phyloP scores from a whole-genome alignment of 106 monocot species.

The Dioscorea zingiberensis region DNA sequence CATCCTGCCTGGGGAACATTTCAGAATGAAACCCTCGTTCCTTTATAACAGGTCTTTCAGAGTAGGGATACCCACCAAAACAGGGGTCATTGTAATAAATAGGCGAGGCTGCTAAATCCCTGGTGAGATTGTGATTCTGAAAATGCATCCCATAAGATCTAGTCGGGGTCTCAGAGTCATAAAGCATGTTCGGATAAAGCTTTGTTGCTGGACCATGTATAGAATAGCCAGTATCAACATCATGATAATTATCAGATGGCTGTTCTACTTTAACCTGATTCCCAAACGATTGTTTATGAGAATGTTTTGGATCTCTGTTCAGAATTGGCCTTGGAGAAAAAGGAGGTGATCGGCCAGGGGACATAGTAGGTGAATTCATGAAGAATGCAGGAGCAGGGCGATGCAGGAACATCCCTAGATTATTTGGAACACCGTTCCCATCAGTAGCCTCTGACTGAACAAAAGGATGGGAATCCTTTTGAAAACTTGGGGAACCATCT shows the following conservation, averaged over 20 bases:
- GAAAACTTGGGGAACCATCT: constrained; percentile 40
- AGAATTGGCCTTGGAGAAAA: constrained; percentile 28
- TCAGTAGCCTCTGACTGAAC: constrained; percentile 21
- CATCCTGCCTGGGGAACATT: constrained; percentile 19
- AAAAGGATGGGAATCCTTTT: constrained; percentile 24
- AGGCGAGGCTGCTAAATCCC: constrained; percentile 12
- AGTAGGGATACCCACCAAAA: constrained; percentile 16
- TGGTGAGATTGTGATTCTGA: constrained; percentile 21
- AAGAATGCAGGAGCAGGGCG: constrained; percentile 21
- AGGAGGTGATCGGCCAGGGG: constrained; percentile 25
- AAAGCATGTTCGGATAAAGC: constrained; percentile 9
- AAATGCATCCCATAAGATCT: constrained; percentile 9
- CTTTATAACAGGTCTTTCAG: constrained; percentile 21
- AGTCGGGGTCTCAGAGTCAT: constrained; percentile 17
- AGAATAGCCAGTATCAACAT: constrained; percentile 9
- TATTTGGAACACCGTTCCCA: constrained; percentile 12
- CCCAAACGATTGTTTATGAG: constrained; percentile 20
- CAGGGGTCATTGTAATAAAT: constrained; percentile 26
- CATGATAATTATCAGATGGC: constrained; percentile 26
- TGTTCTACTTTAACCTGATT: constrained; percentile 30
- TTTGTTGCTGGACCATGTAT: constrained; percentile 11
- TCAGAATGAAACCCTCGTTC: constrained; percentile 45
- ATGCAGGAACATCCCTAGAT: constrained; percentile 5
- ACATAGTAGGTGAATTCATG: constrained; percentile 10
- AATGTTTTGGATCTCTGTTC: constrained; percentile 19